Evolutionary conservation across 2,329 filamentous ascomycete species (phyloP).

Genomic region (Colletotrichum lupini): DNA sequence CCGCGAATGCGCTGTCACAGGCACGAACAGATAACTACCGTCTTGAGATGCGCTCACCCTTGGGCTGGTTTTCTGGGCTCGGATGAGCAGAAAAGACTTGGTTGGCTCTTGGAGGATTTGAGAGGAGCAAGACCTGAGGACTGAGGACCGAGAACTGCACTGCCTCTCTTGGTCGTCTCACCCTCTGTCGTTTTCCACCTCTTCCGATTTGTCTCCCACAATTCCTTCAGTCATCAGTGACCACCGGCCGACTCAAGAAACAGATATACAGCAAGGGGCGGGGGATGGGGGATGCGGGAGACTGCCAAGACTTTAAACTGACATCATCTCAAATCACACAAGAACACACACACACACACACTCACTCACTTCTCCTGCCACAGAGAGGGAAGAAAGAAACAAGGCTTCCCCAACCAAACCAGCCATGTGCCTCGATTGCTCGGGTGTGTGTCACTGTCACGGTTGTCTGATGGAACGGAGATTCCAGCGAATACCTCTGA

Average conservation of each 20-base stretch:
- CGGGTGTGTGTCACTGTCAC: too few relatives aligned
- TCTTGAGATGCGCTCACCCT: neutral
- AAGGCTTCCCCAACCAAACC: neutral
- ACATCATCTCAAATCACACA: constrained; percentile 32
- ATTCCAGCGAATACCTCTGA: constrained; percentile 13
- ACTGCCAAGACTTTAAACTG: constrained; percentile 20
- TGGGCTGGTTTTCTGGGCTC: neutral
- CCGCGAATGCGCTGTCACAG: too few relatives aligned
- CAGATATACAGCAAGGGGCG: neutral
- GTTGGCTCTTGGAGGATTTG: neutral
- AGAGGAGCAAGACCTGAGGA: neutral
- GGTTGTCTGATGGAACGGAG: neutral
- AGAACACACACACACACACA: neutral
- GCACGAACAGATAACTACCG: constrained; percentile 1
- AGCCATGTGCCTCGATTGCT: neutral
- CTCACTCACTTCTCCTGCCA: neutral
- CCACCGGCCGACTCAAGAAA: neutral
- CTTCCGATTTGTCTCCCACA: constrained; percentile 20
- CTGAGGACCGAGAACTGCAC: constrained; percentile 6
- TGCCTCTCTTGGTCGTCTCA: constrained; percentile 24
- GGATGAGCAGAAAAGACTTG: neutral
- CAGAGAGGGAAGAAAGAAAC: neutral
- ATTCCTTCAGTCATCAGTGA: neutral
- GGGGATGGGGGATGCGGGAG: neutral
- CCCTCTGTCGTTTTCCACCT: neutral